These are phyloP conservation scores for Crithidia expoeki DNA, from an alignment of 208 protist genomes.

Conservation along the genomic window DNA sequence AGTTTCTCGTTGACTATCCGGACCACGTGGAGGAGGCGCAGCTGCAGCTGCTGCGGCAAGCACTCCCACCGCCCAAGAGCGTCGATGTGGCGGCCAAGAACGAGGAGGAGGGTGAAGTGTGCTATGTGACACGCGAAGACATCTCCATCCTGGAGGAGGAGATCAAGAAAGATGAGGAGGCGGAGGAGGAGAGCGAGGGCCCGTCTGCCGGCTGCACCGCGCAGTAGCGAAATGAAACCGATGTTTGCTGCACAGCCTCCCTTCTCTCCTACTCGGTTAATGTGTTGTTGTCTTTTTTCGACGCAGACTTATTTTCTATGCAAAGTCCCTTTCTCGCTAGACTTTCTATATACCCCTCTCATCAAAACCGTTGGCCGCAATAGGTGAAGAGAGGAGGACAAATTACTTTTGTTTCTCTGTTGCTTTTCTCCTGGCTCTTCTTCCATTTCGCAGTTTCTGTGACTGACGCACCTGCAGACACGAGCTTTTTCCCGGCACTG, in stretches of 20 bases:
- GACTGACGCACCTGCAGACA: too few species aligned
- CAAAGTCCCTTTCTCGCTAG: too few species aligned
- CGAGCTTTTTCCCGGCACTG: too few species aligned
- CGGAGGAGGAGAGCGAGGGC: conserved; percentile 52
- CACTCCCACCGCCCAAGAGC: conserved; percentile 57
- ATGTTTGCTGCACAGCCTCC: not conserved
- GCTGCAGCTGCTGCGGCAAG: conserved; percentile 42
- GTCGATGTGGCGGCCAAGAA: conserved; percentile 27
- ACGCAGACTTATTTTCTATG: too few species aligned
- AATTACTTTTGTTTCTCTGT: too few species aligned
- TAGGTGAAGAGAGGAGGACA: too few species aligned
- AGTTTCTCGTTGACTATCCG: conserved; percentile 74
- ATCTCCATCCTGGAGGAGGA: conserved; percentile 35
- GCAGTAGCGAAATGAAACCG: conserved; percentile 39
- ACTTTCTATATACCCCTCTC: too few species aligned
- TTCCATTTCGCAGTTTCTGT: too few species aligned
- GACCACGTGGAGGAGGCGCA: conserved; percentile 43
- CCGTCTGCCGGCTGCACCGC: conserved; percentile 41
- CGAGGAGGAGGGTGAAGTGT: conserved; percentile 42
- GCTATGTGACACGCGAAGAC: conserved; percentile 60
- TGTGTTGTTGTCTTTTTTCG: conserved; percentile 7
- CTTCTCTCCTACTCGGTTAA: not conserved
- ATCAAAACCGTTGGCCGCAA: too few species aligned
- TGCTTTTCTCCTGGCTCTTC: too few species aligned
- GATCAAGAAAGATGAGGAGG: conserved; percentile 59